A percentile compares a stretch with the other conserved stretches of the same genome.
Conservation (phyloP, 2,329 filamentous ascomycete species). For the Epichloe festucae region DNA sequence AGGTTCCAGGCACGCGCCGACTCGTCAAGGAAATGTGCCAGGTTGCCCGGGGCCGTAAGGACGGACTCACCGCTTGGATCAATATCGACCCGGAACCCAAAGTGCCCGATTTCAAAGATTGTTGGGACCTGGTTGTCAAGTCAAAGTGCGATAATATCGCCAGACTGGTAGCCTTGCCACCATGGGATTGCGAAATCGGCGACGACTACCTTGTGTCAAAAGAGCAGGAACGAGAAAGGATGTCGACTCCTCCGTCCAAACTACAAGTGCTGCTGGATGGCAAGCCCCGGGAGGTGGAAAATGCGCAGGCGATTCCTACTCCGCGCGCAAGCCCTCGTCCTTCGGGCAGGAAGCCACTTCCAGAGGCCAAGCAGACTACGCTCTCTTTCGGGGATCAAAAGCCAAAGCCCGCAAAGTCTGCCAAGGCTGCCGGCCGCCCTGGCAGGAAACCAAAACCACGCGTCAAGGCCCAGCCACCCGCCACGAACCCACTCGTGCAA, state of each 20-base stretch:
- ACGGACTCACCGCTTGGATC: slow-evolving; percentile 87
- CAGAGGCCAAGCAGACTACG: slow-evolving; percentile 38
- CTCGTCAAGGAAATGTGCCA: slow-evolving; percentile 86
- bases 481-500: slow-evolving; percentile 26
- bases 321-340: slow-evolving; percentile 45
- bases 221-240: slow-evolving; percentile 28
- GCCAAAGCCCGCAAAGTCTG: slow-evolving; percentile 9
- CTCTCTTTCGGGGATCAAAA: slow-evolving; percentile 28
- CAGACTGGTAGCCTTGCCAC: slow-evolving; percentile 49
- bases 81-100: slow-evolving; percentile 78
- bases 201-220: slow-evolving; percentile 34
- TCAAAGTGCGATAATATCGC: slow-evolving; percentile 85
- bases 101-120: slow-evolving; percentile 75
- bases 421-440: slow-evolving; percentile 17
- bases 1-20: slow-evolving; percentile 82
- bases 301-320: slow-evolving; percentile 40
- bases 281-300: slow-evolving; percentile 28
- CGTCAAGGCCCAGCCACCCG: slow-evolving; percentile 23
- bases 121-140: slow-evolving; percentile 83
- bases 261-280: slow-evolving; percentile 14
- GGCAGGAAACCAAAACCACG: slow-evolving; percentile 20
- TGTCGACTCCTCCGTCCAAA: slow-evolving; percentile 13
- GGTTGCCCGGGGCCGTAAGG: slow-evolving; percentile 66
- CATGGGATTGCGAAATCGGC: slow-evolving; percentile 42
- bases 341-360: slow-evolving; percentile 25